Evolutionary conservation across 2,329 filamentous ascomycete genomes (phyloP).

Genomic region (Neocatenulostroma microsporum): DNA sequence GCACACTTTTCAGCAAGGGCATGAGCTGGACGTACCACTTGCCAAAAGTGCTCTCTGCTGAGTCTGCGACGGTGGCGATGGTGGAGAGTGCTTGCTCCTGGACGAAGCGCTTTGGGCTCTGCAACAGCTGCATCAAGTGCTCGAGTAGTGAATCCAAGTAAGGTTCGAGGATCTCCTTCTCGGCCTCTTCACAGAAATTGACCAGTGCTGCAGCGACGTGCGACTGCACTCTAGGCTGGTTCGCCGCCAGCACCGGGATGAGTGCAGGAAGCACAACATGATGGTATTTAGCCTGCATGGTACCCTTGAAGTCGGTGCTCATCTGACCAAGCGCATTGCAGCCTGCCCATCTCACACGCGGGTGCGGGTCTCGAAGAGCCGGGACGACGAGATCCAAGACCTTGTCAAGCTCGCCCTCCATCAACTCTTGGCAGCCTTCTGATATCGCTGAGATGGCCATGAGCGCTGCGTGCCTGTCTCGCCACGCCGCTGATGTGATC

Average conservation of each 20-base stretch:
- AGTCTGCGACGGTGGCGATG: slow-evolving; percentile 98
- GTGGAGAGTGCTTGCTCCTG: slow-evolving; percentile 97
- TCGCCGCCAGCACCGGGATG: slow-evolving; percentile 81
- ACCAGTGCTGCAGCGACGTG: slow-evolving; percentile 96
- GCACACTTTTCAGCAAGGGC: slow-evolving; percentile 84
- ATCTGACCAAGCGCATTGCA: slow-evolving; percentile 99
- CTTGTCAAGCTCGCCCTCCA: slow-evolving; percentile 89
- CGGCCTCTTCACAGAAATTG: slow-evolving; percentile 98
- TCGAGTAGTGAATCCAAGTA: slow-evolving; percentile 84
- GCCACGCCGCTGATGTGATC: slow-evolving; percentile 93
- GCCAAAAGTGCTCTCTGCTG: slow-evolving; percentile 85
- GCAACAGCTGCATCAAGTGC: slow-evolving; percentile 77
- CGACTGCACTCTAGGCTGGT: slow-evolving; percentile 89
- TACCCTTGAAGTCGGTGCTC: slow-evolving; percentile 97
- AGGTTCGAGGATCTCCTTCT: slow-evolving; percentile 82
- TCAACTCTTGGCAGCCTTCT: slow-evolving; percentile 89
- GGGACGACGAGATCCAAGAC: slow-evolving; percentile 93
- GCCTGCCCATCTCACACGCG: slow-evolving; percentile 91
- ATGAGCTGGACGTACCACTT: slow-evolving; percentile 96
- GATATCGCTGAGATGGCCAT: slow-evolving; percentile 99
- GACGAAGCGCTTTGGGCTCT: slow-evolving; percentile 89
- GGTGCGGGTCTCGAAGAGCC: slow-evolving; percentile 79
- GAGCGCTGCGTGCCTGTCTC: slow-evolving; percentile 87
- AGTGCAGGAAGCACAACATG: slow-evolving; percentile 79
- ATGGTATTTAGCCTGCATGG: slow-evolving; percentile 96